Evolutionary conservation across 805 yeast genomes (phyloP), one percentile per base, ranked within the genome.

Genomic region (Cyberlindnera veronae): DNA sequence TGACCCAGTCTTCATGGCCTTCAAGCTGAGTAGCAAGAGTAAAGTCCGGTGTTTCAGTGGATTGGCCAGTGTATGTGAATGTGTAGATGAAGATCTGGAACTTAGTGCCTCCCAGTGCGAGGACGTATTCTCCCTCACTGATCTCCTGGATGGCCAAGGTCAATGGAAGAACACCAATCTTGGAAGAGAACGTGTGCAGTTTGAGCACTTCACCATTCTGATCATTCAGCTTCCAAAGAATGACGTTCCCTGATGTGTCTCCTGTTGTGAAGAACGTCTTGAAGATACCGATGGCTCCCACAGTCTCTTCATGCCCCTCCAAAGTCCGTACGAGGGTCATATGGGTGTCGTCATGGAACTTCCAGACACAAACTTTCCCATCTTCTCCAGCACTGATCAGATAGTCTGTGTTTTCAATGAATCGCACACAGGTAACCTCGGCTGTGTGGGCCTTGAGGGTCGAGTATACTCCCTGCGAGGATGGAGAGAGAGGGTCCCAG

Each of bases 1-100:
- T 84, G 36, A 93, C 76, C 99, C 99, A 93, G 62, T 90, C 96
- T 62, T 93, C 99, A 60, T 93, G 99, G 5, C 99, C 99, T 20
- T 79, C 72, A 24, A 93, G 62, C 8, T 65, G 65, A 1, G 89
- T 84, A 22, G 70, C 67, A 38, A 64, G 66, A 8, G 52, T 38
- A 30, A 71, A 63, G 11, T 49, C 41, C 3, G 36, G 30, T 12
- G 62, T 26, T 4, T 41, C 34, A 1, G 48, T 41, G 0, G 24
- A 8, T 21, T 7, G 7, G 24, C 24, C 11, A 14, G 18, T 36
- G 1, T 59, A 35, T 10, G 48, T 53, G 45, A 79, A 73, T 0
- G 81, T 60, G 51, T 76, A 78, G 5, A 86, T 68, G 43, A 70
- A 77, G 5, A 90, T 54, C 23, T 63, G 57, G 21, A 63, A 59